Conservation (phyloP, 305 asterid species). For the Plantago lanceolata region DNA sequence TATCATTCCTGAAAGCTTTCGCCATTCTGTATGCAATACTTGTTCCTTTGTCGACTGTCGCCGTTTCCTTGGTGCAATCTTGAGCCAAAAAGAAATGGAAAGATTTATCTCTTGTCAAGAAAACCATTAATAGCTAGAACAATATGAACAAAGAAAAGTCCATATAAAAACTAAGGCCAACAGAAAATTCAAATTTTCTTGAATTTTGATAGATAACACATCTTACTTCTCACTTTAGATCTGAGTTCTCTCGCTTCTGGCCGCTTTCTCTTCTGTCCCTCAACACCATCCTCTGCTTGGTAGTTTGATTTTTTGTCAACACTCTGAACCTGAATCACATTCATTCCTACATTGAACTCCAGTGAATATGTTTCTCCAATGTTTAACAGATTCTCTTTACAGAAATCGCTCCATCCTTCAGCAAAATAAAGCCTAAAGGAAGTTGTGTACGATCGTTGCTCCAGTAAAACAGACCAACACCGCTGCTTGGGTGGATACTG, state of each 20-base stretch:
- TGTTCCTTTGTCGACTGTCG: background rate
- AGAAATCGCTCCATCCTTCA: no score
- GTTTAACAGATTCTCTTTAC: no score
- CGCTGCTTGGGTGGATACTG: no score
- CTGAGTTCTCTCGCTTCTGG: background rate
- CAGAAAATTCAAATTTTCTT: no score
- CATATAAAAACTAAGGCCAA: no score
- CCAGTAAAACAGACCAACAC: no score
- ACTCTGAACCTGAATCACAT: no score
- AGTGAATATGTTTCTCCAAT: no score
- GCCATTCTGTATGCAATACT: background rate
- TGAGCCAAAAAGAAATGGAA: background rate
- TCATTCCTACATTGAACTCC: no score
- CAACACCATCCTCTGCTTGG: background rate
- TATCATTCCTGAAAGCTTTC: background rate
- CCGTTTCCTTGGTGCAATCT: background rate
- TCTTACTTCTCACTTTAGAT: background rate
- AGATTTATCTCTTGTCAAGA: background rate
- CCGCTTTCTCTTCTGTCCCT: background rate
- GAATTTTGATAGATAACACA: no score
- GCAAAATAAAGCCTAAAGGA: no score
- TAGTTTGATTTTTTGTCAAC: background rate
- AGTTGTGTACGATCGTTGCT: no score
- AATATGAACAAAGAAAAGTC: background rate
- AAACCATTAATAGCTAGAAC: background rate